Base-by-base conservation (phyloP, 2,329 filamentous ascomycete genomes). In the Phialocephala sp. region DNA sequence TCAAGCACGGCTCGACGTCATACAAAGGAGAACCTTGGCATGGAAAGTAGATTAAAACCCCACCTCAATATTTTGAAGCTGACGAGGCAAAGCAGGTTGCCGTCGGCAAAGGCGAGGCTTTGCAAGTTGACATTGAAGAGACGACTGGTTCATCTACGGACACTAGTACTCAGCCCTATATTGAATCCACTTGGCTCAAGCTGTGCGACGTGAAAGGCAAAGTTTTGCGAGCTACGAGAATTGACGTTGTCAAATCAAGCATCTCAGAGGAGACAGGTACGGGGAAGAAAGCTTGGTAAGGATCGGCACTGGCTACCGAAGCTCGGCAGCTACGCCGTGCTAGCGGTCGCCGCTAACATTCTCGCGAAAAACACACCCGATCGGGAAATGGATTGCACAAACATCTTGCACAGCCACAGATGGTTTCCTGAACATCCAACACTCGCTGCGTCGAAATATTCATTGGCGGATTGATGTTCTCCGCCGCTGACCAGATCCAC, bases 281-380 rank as follows among this genome's bases (percentile, higher is more conserved):
- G n/a, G 41, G 6, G 18, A n/a, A 18, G 41, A 43, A 43, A 43
- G n/a, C 45, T 8, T 45, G n/a, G 45, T 20, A 11, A 9, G 8
- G 45, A 50, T 50, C n/a, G 12, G 45, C n/a, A 50, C 12, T 20
- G 6, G n/a, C 45, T 50, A 50, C 45, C n/a, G 15, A 11, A 20
- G n/a, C 45, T 50, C 12, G 12, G 45, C n/a, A 50, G 41, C 45
- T 50, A 24, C 45, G 45, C 22, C 20, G 45, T 43, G 41, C 12
- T 43, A 18, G 5, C 15, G n/a, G 14, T n/a, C 6, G 15, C 41
- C 11, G 15, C 41, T 43, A 43, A 41, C 3, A n/a, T 2, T 3
- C 27, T 50, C n/a, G 45, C 45, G n/a, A 50, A 50, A 20, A 50
- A 50, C 45, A 50, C n/a, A 50, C 45, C 45, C n/a, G n/a, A 50